Conservation (phyloP, 345 rosid species). For the Salix viminalis region DNA sequence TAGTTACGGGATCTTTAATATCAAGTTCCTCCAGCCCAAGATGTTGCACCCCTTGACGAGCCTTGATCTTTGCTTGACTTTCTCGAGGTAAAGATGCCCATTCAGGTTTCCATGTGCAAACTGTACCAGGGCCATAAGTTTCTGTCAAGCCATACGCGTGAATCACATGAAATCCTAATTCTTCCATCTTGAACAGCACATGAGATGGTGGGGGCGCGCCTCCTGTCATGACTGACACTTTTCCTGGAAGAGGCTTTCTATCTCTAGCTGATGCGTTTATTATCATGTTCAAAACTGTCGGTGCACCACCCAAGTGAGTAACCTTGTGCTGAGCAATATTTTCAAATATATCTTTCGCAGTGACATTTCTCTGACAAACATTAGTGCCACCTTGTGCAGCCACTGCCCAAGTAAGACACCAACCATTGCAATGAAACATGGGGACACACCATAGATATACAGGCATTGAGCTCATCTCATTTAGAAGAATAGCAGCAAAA, state of each 20-base stretch:
- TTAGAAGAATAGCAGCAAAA: constrained; percentile 19
- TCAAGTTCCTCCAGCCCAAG: constrained; percentile 30
- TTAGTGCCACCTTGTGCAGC: constrained; percentile 35
- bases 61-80: constrained; percentile 32
- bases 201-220: constrained; percentile 29
- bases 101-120: constrained; percentile 31
- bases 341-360: constrained; percentile 18
- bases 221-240: constrained; percentile 26
- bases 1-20: constrained; percentile 37
- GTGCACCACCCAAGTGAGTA: constrained; percentile 34
- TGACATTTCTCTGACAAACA: constrained; percentile 17
- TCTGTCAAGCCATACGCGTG: constrained; percentile 34
- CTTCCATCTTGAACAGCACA: constrained; percentile 26
- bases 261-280: constrained; percentile 11
- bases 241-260: constrained; percentile 17
- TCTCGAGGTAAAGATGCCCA: constrained; percentile 25
- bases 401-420: constrained; percentile 32
- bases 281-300: constrained; percentile 26
- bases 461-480: constrained; percentile 27
- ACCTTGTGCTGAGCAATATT: constrained; percentile 19
- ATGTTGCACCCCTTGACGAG: constrained; percentile 40
- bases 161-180: constrained; percentile 19
- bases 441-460: constrained; percentile 34
- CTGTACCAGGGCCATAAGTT: constrained; percentile 27
- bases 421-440: constrained; percentile 35